Percentiles rank a stretch among this genome's conserved stretches.
Conservation (phyloP, 495 filamentous ascomycete species). For the Pseudevernia furfuracea region DNA sequence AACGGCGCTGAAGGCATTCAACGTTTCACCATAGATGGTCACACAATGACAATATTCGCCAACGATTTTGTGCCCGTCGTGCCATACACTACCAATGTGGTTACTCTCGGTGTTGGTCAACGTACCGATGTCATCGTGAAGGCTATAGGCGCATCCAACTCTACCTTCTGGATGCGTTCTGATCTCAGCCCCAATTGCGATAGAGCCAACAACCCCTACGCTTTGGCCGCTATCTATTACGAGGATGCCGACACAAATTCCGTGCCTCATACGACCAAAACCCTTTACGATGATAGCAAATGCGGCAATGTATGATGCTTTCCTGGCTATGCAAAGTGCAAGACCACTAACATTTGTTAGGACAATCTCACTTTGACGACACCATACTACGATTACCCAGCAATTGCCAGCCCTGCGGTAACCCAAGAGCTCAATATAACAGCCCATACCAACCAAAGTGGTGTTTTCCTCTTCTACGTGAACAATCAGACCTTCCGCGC, state of each 20-base stretch:
- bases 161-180: slow-evolving; percentile 38
- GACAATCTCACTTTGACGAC: slow-evolving; percentile 43
- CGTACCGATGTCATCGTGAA: slow-evolving; percentile 38
- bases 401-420: slow-evolving; percentile 39
- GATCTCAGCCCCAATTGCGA: slow-evolving; percentile 20
- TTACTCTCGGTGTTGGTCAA: slow-evolving; percentile 26
- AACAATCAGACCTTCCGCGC: slow-evolving; percentile 48
- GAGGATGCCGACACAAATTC: slow-evolving; percentile 29
- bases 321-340: slow-evolving; percentile 29
- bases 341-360: slow-evolving; percentile 32
- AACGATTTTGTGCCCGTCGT: slow-evolving; percentile 36
- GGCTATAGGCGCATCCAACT: slow-evolving; percentile 27
- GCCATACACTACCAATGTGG: slow-evolving; percentile 28
- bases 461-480: slow-evolving; percentile 49
- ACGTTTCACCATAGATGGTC: slow-evolving; percentile 35
- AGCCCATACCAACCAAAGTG: slow-evolving; percentile 42
- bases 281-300: slow-evolving; percentile 10
- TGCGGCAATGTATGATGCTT: slow-evolving; percentile 40
- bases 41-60: slow-evolving; percentile 33
- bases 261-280: slow-evolving; percentile 21
- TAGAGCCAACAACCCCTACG: slow-evolving; percentile 23
- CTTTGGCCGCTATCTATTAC: slow-evolving; percentile 37
- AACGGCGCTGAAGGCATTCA: slow-evolving; percentile 40
- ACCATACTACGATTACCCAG: slow-evolving; percentile 45
- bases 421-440: slow-evolving; percentile 47